Evolutionary conservation across 1,284 basidiomycete genomes (phyloP), one percentile per base, ranked within the genome.

Genomic region (Cryptococcus amylolentus): DNA sequence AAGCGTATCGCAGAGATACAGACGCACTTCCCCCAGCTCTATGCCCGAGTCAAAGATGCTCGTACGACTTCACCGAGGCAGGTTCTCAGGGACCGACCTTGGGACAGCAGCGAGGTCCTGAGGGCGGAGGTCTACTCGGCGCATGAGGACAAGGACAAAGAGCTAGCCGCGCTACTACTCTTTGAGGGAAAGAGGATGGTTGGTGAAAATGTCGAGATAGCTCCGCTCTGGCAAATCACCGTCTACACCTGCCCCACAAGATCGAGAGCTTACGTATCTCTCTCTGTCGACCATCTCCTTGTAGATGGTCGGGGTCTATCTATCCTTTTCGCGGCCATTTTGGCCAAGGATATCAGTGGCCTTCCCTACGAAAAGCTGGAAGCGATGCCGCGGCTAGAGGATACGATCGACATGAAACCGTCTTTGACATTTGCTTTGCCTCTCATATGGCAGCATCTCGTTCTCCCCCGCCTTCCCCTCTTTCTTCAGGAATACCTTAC

Each of bases 121-220:
- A 16, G 23, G 18, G 20, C 35, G 3, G 45, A 14, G 13, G 40
- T 20, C 14, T 46, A 26, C 16, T 88, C 87, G 50, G 90, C 79
- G 26, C 89, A 80, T 6, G 89, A 39, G 85, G 87, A 90, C 2
- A 88, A 12, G 14, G 18, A 8, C 5, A 9, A 18, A n/a, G 48
- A 39, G 48, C 18, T 38, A 3, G 48, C 7, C 4, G 31, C 14
- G 7, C 9, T 49, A 16, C 20, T 23, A 14, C 38, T 18, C 35
- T 7, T 18, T 28, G 37, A 49, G 12, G 28, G 48, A 20, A 16
- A 49, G 28, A 37, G 37, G 16, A 49, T n/a, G n/a, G 37, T 7
- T 4, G 37, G 26, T 8, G 47, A 49, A 16, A 27, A 58, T 35
- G 20, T 60, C 23, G 50, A 20, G 3, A 26, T 16, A 13, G 26